These are phyloP conservation scores for Claviceps sp. DNA, from an alignment of 2,329 filamentous ascomycete species.

Conservation along the genomic window DNA sequence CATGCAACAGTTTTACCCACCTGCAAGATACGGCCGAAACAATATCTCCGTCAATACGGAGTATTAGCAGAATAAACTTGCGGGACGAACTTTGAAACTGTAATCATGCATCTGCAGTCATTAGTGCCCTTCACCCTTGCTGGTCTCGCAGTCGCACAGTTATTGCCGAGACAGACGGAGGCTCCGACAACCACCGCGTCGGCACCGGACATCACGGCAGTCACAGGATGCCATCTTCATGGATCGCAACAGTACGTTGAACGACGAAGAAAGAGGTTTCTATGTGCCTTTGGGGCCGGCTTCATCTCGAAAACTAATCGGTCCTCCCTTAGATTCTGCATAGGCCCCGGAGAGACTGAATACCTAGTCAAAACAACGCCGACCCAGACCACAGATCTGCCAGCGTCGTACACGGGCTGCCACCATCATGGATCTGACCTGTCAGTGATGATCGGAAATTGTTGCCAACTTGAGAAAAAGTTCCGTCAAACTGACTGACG, in stretches of 20 bases:
- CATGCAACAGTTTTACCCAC: not conserved
- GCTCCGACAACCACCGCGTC: slow-evolving; percentile 13
- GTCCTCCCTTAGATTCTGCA: slow-evolving; percentile 26
- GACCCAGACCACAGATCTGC: slow-evolving; percentile 41
- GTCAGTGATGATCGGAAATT: slow-evolving; percentile 21
- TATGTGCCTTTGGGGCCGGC: too few species aligned
- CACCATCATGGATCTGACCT: slow-evolving; percentile 45
- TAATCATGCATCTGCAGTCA: slow-evolving; percentile 1
- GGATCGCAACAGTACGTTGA: slow-evolving; percentile 22
- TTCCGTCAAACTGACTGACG: not conserved
- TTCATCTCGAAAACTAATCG: not conserved
- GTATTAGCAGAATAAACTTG: not conserved
- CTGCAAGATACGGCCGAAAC: not conserved
- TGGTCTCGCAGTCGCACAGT: slow-evolving; percentile 8
- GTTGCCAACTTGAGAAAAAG: not conserved
- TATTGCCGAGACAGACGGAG: slow-evolving; percentile 19
- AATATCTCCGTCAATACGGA: not conserved
- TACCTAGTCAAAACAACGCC: slow-evolving; percentile 31
- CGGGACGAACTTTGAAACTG: not conserved
- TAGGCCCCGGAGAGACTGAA: slow-evolving; percentile 26
- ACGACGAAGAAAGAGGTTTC: too few species aligned
- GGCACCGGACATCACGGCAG: slow-evolving; percentile 19
- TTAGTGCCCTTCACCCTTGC: not conserved
- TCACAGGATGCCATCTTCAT: slow-evolving; percentile 30
- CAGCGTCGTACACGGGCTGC: slow-evolving; percentile 50